Conservation (phyloP, 495 filamentous ascomycete species). For the Aspergillus asperescens region DNA sequence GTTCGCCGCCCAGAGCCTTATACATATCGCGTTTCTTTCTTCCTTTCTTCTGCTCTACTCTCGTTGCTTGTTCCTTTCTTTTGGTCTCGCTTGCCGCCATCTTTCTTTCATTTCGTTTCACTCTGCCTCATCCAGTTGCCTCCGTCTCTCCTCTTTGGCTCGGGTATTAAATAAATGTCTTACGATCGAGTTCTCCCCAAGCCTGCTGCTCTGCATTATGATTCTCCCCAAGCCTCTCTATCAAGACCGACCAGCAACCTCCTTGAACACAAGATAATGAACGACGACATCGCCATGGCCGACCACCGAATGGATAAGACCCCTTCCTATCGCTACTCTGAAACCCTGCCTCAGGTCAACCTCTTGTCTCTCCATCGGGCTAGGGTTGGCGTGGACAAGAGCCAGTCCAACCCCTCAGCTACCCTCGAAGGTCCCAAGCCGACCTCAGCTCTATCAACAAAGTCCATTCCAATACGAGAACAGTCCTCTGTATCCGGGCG, state of each 20-base stretch:
- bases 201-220: conserved; percentile 44
- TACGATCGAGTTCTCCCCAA: conserved; percentile 53
- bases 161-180: conserved; percentile 49
- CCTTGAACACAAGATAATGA: conserved; percentile 50
- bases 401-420: conserved; percentile 10
- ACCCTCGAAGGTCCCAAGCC: conserved; percentile 15
- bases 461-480: conserved; percentile 23
- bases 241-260: conserved; percentile 37
- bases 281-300: conserved; percentile 27
- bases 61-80: conserved; percentile 12
- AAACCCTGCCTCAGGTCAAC: conserved; percentile 26
- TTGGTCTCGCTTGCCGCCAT: conserved; percentile 3
- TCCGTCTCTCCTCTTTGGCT: conserved; percentile 17
- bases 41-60: conserved; percentile 13
- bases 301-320: conserved; percentile 13
- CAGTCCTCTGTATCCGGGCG: conserved; percentile 27
- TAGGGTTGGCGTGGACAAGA: conserved; percentile 20
- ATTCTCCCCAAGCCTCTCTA: conserved; percentile 29
- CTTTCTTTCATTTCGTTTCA: conserved; percentile 12
- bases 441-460: conserved; percentile 12
- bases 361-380: conserved; percentile 28
- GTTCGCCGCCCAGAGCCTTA: conserved; percentile 6
- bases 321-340: conserved; percentile 24
- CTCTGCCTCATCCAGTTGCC: conserved; percentile 13
- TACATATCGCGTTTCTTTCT: conserved; percentile 8